These are phyloP conservation scores for Oleoguttula mirabilis DNA, from an alignment of 495 filamentous ascomycete species.

Conservation along the genomic window DNA sequence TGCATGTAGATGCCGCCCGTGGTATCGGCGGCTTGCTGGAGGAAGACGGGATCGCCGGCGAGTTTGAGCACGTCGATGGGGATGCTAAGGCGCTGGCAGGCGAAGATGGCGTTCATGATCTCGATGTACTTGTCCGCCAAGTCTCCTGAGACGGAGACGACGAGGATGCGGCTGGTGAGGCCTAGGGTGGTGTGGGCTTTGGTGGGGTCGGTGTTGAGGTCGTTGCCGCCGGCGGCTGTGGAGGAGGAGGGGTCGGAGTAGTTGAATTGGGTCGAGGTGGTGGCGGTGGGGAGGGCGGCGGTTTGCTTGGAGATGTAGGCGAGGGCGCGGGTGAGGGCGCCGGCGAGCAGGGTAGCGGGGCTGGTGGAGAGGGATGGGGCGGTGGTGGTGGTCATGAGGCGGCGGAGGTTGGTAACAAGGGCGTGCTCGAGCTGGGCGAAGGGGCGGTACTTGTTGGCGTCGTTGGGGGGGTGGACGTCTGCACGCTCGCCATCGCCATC, in stretches of 20 bases:
- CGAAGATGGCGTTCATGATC: conserved; percentile 96
- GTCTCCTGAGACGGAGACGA: conserved; percentile 67
- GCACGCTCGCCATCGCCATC: conserved; percentile 4
- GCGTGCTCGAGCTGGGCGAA: conserved; percentile 75
- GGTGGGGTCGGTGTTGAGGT: conserved; percentile 8
- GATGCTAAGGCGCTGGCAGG: conserved; percentile 70
- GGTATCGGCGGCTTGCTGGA: conserved; percentile 87
- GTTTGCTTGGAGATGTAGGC: conserved; percentile 66
- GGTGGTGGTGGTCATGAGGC: conserved; percentile 55
- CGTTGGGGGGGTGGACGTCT: conserved; percentile 21
- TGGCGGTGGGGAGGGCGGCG: conserved; percentile 30
- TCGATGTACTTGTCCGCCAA: conserved; percentile 87
- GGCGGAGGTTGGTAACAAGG: conserved; percentile 56
- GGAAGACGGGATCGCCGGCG: conserved; percentile 74
- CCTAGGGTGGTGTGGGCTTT: conserved; percentile 18
- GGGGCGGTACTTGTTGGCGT: conserved; percentile 86
- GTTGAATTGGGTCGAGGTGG: conserved; percentile 15
- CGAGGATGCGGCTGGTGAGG: conserved; percentile 59
- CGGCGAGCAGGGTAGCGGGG: conserved; percentile 71
- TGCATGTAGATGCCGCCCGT: conserved; percentile 67
- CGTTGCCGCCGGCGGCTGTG: conserved; percentile 15
- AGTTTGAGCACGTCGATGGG: conserved; percentile 85
- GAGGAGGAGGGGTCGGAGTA: conserved; percentile 15
- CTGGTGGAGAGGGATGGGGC: conserved; percentile 45
- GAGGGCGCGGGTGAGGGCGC: conserved; percentile 79